Base-by-base conservation (phyloP, 129 eudicot species). In the Centaurea solstitialis region DNA sequence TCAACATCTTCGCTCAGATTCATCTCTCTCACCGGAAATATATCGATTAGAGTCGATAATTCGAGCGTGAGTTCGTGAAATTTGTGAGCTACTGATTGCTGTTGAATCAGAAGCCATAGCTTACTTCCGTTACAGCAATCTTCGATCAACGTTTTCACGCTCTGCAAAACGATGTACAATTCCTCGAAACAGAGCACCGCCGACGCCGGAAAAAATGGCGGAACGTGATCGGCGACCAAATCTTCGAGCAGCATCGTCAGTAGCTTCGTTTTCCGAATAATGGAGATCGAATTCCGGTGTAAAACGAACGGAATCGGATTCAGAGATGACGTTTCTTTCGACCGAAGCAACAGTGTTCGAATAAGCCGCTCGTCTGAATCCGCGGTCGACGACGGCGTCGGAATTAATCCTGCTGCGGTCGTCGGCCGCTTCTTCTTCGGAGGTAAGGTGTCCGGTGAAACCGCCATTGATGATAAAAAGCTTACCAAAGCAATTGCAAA, bases 101-200 rank as follows among this genome's bases (percentile, higher is more conserved):
- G 86, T 50, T 89, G 90, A 85, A 90, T 83, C 39, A 95, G 79
- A 15, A 92, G 86, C 99, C 99, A 95, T 76, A 88, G 57, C 84
- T 71, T 92, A 80, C 99, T 92, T 24, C 93, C 90, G 45, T 41
- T 81, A 9, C 67, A 50, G 65, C 97, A 92, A 70, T 95, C 97
- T 77, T 87, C 92, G 3, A 95, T 62, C 45, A 91, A 41, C 8
- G 90, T 80, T 39, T 87, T 95, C 17, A 89, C 72, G 37, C 97
- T 77, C 23, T 95, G 97, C 70, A 95, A 72, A 30, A 92, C 90
- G 33, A 95, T 87, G 74, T 83, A 91, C 83, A 95, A 68, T 39
- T 95, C 99, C 35, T 95, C 97, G 40, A 92, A 90, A 76, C 97
- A 95, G 72, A 95, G 76, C 2, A 80, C 82, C 22, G 93, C 92